These are phyloP conservation scores for Phragmites australis DNA, from an alignment of 176 grass and related monocot genomes.

Conservation along the genomic window DNA sequence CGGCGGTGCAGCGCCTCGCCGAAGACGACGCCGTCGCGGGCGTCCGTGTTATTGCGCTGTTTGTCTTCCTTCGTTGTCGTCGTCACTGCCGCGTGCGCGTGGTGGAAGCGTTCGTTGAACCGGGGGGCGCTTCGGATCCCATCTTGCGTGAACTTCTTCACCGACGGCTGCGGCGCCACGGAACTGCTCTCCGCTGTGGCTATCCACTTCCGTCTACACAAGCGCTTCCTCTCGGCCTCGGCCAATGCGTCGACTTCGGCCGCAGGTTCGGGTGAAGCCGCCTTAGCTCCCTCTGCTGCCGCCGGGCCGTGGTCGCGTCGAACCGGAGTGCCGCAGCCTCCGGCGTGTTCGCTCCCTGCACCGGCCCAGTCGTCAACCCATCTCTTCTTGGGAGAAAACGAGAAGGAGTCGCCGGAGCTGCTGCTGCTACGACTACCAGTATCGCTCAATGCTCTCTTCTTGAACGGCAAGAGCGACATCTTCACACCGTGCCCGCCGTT, in stretches of 20 bases:
- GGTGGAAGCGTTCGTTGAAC: neutral
- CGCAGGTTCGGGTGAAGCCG: neutral
- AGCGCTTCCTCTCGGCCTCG: too few species aligned
- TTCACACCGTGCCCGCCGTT: neutral
- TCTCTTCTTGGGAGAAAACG: neutral
- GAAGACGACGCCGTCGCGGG: neutral
- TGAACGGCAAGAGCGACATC: slow-evolving; percentile 1
- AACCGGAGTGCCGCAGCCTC: neutral
- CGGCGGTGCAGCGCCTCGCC: neutral
- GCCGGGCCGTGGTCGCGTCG: neutral
- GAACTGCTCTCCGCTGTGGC: neutral
- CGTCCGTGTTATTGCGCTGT: neutral
- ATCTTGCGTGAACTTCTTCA: neutral
- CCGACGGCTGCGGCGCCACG: neutral
- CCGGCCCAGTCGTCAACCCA: neutral
- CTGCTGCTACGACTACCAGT: fast-evolving
- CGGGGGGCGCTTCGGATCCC: neutral
- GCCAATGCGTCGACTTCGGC: too few species aligned
- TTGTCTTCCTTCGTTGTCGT: neutral
- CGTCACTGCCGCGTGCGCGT: neutral
- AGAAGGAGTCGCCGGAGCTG: neutral
- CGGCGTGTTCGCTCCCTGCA: neutral
- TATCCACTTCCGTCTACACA: neutral
- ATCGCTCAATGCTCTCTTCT: slow-evolving; percentile 31
- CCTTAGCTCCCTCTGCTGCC: neutral